Conservation (phyloP, 176 grass and related monocot species). For the Zoysia japonica region DNA sequence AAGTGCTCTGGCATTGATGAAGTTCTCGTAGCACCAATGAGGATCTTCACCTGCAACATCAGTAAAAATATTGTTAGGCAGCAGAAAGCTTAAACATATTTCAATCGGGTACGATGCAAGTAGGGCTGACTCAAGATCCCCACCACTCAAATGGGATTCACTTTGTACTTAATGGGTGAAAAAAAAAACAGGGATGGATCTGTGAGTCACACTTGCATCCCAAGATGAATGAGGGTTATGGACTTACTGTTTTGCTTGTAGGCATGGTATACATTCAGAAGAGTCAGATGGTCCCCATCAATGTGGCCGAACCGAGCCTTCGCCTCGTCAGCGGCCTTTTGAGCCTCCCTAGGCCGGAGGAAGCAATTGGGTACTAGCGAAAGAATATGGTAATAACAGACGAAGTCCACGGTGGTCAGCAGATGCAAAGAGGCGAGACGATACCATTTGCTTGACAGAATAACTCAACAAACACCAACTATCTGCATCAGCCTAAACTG, state of each 20-base stretch:
- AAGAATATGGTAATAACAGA: conserved; percentile 85
- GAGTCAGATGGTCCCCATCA: conserved; percentile 91
- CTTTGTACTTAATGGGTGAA: background rate
- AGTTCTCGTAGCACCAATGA: conserved; percentile 98
- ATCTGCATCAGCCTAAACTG: conserved; percentile 78
- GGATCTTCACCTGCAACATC: conserved; percentile 68
- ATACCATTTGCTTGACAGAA: conserved; percentile 87
- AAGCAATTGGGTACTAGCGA: conserved; percentile 99
- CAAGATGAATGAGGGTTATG: conserved; percentile 2
- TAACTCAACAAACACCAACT: conserved; percentile 88
- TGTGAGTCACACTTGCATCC: background rate
- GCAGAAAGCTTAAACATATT: background rate
- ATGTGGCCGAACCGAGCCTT: conserved; percentile 91
- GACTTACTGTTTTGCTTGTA: conserved; percentile 97
- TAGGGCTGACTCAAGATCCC: background rate
- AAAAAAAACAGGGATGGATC: background rate
- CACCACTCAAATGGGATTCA: background rate
- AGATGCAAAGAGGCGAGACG: conserved; percentile 82
- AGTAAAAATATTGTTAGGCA: background rate
- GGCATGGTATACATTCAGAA: conserved; percentile 90
- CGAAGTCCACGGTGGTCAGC: conserved; percentile 83
- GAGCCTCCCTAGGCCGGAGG: conserved; percentile 96
- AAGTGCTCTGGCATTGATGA: conserved; percentile 71
- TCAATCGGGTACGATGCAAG: background rate
- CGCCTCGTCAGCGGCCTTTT: conserved; percentile 94